Conservation (phyloP, 257 asterid genomes). For the Capsicum pubescens region DNA sequence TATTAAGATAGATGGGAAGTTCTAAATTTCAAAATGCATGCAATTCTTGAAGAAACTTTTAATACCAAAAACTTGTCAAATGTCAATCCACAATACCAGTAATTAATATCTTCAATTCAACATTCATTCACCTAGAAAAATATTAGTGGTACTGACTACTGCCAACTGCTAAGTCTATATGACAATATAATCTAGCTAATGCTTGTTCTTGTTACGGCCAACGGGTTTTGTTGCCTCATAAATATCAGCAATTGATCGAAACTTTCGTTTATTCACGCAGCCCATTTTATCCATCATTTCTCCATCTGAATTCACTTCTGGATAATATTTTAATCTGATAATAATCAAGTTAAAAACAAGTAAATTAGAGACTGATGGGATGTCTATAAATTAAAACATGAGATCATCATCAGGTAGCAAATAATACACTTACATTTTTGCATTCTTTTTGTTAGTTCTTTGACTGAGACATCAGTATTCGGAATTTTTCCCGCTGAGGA, state of each 20-base stretch:
- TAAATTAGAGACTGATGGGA: background rate
- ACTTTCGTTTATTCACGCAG: background rate
- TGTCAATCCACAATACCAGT: background rate
- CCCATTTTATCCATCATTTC: background rate
- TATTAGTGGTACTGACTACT: background rate
- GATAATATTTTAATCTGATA: background rate
- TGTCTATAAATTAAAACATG: background rate
- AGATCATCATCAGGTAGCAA: background rate
- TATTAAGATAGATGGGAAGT: too few relatives aligned
- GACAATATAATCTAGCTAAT: background rate
- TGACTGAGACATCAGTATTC: background rate
- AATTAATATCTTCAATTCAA: too few relatives aligned
- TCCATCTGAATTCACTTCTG: background rate
- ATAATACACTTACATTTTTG: background rate
- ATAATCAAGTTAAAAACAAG: background rate
- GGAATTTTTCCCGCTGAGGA: rapidly evolving
- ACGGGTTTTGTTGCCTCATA: background rate
- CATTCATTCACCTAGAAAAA: background rate
- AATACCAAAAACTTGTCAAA: background rate
- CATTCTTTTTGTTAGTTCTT: background rate
- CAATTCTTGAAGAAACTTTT: background rate
- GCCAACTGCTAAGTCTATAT: background rate
- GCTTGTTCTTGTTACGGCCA: background rate
- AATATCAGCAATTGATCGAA: background rate
- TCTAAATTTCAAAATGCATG: background rate